Percentiles rank a stretch among this genome's conserved stretches.
Conservation (phyloP, 805 yeast species). For the Starmerella kuoi region DNA sequence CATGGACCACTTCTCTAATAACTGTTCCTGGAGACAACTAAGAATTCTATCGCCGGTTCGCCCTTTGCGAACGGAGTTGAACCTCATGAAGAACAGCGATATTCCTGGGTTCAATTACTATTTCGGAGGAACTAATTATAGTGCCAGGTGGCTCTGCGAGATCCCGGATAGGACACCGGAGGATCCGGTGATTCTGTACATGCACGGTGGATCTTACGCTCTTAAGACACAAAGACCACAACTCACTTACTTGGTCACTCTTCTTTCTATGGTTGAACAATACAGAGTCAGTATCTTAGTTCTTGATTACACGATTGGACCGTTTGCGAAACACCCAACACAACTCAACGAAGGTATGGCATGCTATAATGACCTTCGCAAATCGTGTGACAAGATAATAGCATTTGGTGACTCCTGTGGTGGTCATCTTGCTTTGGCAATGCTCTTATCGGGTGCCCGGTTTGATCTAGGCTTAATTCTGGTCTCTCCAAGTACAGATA, state of each 20-base stretch:
- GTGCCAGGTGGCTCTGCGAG: conserved; percentile 24
- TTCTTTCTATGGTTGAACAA: conserved; percentile 11
- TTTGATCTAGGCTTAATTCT: conserved; percentile 12
- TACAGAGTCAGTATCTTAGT: conserved; percentile 21
- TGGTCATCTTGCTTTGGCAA: conserved; percentile 24
- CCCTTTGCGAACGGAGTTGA: conserved; percentile 19
- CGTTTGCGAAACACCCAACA: conserved; percentile 22
- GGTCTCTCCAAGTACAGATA: conserved; percentile 20
- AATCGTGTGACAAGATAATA: conserved; percentile 19
- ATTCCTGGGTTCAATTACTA: conserved; percentile 19
- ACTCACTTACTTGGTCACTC: conserved; percentile 13
- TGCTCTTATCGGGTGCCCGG: conserved; percentile 9
- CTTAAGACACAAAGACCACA: conserved; percentile 19
- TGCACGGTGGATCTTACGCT: conserved; percentile 26
- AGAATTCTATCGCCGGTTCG: conserved; percentile 18
- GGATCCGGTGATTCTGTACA: conserved; percentile 24
- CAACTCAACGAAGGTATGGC: conserved; percentile 24
- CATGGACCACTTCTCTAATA: conserved; percentile 16
- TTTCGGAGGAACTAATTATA: conserved; percentile 16
- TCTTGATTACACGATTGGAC: conserved; percentile 26
- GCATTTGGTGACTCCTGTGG: conserved; percentile 30
- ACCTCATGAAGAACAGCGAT: conserved; percentile 3
- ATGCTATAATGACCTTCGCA: conserved; percentile 19
- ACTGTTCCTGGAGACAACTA: conserved; percentile 16
- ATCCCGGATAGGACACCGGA: conserved; percentile 18